These are phyloP conservation scores for Senecio squalidus DNA, from an alignment of 140 eudicot genomes.

Conservation along the genomic window DNA sequence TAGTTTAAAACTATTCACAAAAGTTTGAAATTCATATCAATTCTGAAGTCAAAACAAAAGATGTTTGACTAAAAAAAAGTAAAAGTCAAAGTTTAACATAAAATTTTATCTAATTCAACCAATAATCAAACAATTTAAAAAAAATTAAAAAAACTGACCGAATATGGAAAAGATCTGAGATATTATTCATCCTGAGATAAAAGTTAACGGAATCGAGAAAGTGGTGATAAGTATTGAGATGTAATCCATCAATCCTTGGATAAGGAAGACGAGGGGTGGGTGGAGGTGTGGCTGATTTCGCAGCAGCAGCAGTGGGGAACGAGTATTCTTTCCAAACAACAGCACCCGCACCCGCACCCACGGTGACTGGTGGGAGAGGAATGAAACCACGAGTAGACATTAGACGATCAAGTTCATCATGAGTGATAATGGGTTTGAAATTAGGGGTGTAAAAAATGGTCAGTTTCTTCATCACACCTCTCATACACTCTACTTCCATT, in stretches of 20 bases:
- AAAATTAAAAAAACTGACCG: constrained; percentile 13
- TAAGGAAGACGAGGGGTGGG: constrained; percentile 49
- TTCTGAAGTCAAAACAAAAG: background rate
- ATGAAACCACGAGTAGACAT: constrained; percentile 25
- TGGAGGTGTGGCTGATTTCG: constrained; percentile 9
- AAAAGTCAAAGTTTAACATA: background rate
- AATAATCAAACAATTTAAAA: background rate
- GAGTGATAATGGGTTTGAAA: constrained; percentile 31
- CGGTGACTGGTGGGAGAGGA: constrained; percentile 7
- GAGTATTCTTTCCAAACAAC: constrained; percentile 32
- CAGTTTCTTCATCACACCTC: constrained; percentile 25
- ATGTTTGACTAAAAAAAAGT: background rate
- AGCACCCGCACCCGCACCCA: background rate
- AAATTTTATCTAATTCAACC: background rate
- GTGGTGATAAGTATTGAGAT: constrained; percentile 28
- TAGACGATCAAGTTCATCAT: constrained; percentile 29
- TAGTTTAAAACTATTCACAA: background rate
- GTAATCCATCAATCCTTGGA: constrained; percentile 48
- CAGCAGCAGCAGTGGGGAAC: constrained; percentile 14
- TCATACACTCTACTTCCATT: constrained; percentile 28
- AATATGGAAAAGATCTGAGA: constrained; percentile 44
- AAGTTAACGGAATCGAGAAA: constrained; percentile 38
- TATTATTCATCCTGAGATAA: constrained; percentile 32
- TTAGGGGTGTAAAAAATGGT: constrained; percentile 38
- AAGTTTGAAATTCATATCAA: constrained; percentile 8